Evolutionary conservation across 371 early-diverging fungal species (phyloP).

Genomic region (Mortierella sp.): DNA sequence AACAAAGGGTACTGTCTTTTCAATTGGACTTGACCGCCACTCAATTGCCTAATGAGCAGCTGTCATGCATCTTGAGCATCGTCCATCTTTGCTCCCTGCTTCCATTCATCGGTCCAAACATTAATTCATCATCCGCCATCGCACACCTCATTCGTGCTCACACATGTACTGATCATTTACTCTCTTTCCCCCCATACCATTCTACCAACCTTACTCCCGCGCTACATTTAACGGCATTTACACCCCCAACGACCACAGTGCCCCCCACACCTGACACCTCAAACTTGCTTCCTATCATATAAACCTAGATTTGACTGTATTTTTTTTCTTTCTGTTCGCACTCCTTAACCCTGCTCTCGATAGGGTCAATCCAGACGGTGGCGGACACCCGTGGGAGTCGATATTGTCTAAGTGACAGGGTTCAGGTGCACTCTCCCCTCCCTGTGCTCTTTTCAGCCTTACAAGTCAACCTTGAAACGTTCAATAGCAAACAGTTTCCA

Average conservation of each 20-base stretch:
- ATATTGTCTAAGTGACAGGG: constrained; percentile 10
- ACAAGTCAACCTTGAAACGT: background rate
- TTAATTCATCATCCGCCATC: background rate
- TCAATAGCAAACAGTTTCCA: background rate
- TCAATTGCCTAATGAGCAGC: background rate
- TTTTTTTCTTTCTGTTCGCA: background rate
- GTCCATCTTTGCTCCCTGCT: background rate
- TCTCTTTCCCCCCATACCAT: background rate
- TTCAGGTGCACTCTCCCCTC: background rate
- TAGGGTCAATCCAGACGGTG: constrained; percentile 2
- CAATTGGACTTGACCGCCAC: background rate
- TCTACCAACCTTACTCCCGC: background rate
- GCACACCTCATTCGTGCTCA: background rate
- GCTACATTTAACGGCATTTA: background rate
- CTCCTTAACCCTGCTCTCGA: constrained; percentile 2
- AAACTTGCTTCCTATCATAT: background rate
- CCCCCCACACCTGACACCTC: background rate
- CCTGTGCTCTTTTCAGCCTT: background rate
- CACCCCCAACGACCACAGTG: background rate
- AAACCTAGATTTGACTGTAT: background rate
- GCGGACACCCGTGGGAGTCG: constrained; percentile 10
- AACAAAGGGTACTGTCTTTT: too few relatives aligned
- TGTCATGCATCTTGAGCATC: too few relatives aligned
- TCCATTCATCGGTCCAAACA: background rate
- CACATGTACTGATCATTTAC: background rate